Percentiles rank a stretch among this genome's conserved stretches.
These are phyloP conservation scores for Torulaspora microellipsoides DNA, from an alignment of 805 yeast genomes.

Conservation along the genomic window DNA sequence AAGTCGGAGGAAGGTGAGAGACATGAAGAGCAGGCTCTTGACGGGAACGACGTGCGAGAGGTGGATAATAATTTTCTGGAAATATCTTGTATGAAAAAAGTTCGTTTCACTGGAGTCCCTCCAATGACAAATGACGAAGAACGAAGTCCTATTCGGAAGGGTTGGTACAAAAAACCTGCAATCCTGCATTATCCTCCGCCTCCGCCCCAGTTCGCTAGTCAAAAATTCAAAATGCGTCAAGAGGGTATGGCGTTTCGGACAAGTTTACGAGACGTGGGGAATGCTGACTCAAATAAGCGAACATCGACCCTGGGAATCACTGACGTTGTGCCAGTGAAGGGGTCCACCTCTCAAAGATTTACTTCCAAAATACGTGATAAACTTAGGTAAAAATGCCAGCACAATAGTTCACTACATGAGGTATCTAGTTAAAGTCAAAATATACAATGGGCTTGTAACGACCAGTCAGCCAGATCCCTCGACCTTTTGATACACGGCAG, in stretches of 20 bases:
- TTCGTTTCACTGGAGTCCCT: conserved; percentile 35
- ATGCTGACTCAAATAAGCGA: conserved; percentile 10
- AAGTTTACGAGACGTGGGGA: conserved; percentile 23
- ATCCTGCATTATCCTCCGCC: conserved; percentile 34
- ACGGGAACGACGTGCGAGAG: background rate
- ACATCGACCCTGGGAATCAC: conserved; percentile 6
- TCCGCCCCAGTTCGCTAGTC: conserved; percentile 21
- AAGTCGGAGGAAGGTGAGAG: background rate
- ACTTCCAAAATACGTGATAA: conserved; percentile 25
- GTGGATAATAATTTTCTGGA: background rate
- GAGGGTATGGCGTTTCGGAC: conserved; percentile 36
- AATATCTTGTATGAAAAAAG: conserved; percentile 22
- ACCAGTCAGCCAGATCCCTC: too few relatives aligned
- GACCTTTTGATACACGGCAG: too few relatives aligned
- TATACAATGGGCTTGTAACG: too few relatives aligned
- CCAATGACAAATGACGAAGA: conserved; percentile 32
- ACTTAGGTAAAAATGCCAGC: conserved; percentile 12
- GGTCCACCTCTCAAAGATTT: conserved; percentile 19
- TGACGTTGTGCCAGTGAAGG: conserved; percentile 9
- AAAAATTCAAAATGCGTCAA: conserved; percentile 22
- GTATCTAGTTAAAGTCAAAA: too few relatives aligned
- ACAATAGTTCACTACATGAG: too few relatives aligned
- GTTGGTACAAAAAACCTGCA: conserved; percentile 37
- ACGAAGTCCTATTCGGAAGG: conserved; percentile 31
- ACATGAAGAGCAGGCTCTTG: background rate